Base-by-base conservation (phyloP, 2,329 filamentous ascomycete genomes). In the Pseudocercospora crystallina region DNA sequence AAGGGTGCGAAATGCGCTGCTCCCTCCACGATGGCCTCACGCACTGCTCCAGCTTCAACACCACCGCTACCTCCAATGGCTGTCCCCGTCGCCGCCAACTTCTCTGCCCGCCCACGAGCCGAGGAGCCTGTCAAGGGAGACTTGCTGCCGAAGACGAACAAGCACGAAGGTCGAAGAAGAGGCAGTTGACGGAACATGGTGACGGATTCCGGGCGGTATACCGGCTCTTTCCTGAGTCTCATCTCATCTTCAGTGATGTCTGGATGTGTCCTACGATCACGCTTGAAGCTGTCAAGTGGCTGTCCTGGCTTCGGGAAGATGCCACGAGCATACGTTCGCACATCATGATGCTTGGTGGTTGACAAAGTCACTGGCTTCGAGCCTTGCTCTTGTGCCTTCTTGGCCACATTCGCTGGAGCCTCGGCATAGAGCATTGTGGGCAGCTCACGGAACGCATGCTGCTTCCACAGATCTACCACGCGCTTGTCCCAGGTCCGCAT, bases 271-370 rank as follows among this genome's bases (percentile, higher is more conserved):
- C 26, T 12, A 2, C 14, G 26, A 11, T 26, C 20, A 5, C 40
- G 40, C 10, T 5, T 10, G 31, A 49, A 43, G 12, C 20, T 32
- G 12, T n/a, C 20, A n/a, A 45, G 35, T 12, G 34, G 14, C 12
- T 46, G 26, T 17, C 41, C 37, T 1, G 44, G 13, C 8, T 40
- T 37, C 2, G 48, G 53, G 15, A 78, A 81, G 49, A 79, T 78
- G 0, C 83, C 80, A 0, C 86, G 79, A 57, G 87, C 71, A 66
- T 85, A 91, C 1, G 84, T 89, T 64, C 88, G 85, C 45, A 91
- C 86, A 72, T 95, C 89, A 65, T 95, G 89, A 68, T 95, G 87
- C 61, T 90, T 89, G 0, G 89, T 84, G 1, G 90, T 96, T 1
- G 81, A 80, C 2, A 91, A 76, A 0, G 89, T 90, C 0, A 89